A percentile compares a stretch with the other conserved stretches of the same genome.
Evolutionary conservation across 1,284 basidiomycete genomes (phyloP).

Genomic region (Rhodotorula mucilaginosa): DNA sequence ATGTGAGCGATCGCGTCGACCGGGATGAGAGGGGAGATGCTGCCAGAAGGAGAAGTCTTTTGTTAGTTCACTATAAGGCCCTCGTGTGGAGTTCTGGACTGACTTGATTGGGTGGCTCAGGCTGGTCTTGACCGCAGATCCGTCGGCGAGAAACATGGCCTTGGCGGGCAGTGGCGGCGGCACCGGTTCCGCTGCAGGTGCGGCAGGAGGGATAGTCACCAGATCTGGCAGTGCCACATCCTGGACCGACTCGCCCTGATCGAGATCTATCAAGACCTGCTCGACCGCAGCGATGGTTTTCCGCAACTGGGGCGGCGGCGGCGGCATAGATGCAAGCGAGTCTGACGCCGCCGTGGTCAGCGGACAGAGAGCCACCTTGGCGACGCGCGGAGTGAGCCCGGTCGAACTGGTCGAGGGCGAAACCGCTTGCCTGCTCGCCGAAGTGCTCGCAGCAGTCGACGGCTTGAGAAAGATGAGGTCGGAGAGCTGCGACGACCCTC

Average conservation of each 20-base stretch:
- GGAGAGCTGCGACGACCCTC: background rate
- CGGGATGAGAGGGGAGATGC: constrained; percentile 42
- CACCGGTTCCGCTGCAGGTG: background rate
- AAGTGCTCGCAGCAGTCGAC: background rate
- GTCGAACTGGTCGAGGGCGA: background rate
- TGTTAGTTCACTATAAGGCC: rapidly evolving
- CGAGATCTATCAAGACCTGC: constrained; percentile 12
- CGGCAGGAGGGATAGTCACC: too few species aligned
- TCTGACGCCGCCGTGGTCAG: background rate
- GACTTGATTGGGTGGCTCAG: constrained; percentile 43
- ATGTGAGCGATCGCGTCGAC: constrained; percentile 35
- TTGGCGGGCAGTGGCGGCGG: constrained; percentile 8
- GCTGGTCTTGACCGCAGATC: constrained; percentile 41
- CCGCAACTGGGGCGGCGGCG: background rate
- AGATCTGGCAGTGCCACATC: background rate
- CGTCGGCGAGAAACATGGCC: constrained; percentile 37
- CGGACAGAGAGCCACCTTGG: constrained; percentile 11
- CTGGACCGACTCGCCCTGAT: constrained; percentile 13
- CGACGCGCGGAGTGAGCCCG: constrained; percentile 8
- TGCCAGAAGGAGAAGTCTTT: background rate
- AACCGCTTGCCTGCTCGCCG: background rate
- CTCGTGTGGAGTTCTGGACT: background rate
- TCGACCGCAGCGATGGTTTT: background rate
- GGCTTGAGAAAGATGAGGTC: background rate
- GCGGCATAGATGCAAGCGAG: too few species aligned